Evolutionary conservation across 2,329 filamentous ascomycete species (phyloP), one percentile per base, ranked within the genome.

Genomic region (Aspergillus sp.): DNA sequence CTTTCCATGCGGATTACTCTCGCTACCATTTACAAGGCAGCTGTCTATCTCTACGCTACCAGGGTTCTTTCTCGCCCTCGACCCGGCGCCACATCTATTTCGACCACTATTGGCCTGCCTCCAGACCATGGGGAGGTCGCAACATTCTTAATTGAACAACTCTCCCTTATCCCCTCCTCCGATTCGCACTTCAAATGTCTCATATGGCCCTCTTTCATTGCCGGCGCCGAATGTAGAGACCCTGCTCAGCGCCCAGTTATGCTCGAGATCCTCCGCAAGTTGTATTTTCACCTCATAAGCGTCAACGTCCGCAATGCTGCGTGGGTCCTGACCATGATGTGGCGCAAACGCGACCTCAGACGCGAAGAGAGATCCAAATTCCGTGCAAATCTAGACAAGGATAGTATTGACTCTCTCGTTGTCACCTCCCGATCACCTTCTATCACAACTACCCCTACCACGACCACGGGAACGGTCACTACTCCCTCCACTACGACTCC

Each of bases 1-100:
- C 69, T 84, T 12, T 73, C 77, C 48, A 71, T 75, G 61, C 79
- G 78, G 52, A 78, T 84, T 51, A 73, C 74, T 52, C 78, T 83
- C 2, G 82, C 74, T 27, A 68, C 66, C 47, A 64, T 72, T 53
- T 76, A 75, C 63, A 72, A 75, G 61, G 67, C 71, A 23, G 69
- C 73, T 43, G 73, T 77, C 47, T 75, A 76, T 57, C 70, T 77
- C 31, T 77, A 77, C 56, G 71, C 73, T 12, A 73, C 70, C 47
- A 68, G 73, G 8, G 73, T 76, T 2, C 70, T 76, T 52, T 74
- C 72, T 31, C 70, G 67, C 4, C 58, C 67, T 3, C 65, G 69
- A 8, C 50, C 65, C 19, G 67, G 66, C 27, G 55, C 59, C 35
- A 57, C 48, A 5, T 61, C 65, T 7, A 59, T 67, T 21, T 66